Evolutionary conservation across 2,329 filamentous ascomycete species (phyloP).

Genomic region (Pseudogymnoascus sp.): DNA sequence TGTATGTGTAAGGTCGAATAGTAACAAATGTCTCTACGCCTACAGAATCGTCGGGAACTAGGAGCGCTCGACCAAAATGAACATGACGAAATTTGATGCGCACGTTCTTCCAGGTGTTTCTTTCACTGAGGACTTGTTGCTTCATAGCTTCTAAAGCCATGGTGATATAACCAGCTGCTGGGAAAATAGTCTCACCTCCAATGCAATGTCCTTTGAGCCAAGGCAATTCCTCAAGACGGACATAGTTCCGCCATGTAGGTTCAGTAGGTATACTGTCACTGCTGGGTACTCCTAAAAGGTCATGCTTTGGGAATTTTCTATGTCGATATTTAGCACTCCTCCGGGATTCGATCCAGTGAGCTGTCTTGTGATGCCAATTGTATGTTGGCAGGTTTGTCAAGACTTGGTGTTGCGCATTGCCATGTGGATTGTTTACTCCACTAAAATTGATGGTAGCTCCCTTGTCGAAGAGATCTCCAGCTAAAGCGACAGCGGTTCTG

Average conservation of each 20-base stretch:
- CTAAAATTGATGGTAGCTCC: slow-evolving; percentile 9
- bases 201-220: slow-evolving; percentile 47
- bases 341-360: slow-evolving; percentile 47
- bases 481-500: slow-evolving; percentile 14
- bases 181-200: slow-evolving; percentile 43
- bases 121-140: neutral
- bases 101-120: neutral
- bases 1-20: neutral
- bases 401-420: neutral
- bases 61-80: neutral
- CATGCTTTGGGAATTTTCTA: slow-evolving; percentile 37
- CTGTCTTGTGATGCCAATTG: slow-evolving; percentile 44
- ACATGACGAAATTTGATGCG: neutral
- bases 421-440: neutral
- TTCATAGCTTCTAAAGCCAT: slow-evolving; percentile 40
- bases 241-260: slow-evolving; percentile 25
- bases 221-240: slow-evolving; percentile 35
- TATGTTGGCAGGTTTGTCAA: slow-evolving; percentile 43
- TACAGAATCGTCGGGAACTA: neutral
- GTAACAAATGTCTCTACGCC: neutral
- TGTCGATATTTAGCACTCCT: slow-evolving; percentile 39
- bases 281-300: slow-evolving; percentile 38
- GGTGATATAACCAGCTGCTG: slow-evolving; percentile 41
- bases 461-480: slow-evolving; percentile 14
- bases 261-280: slow-evolving; percentile 17